Conservation (phyloP, 2,329 filamentous ascomycete species). For the Venturia pyrina region DNA sequence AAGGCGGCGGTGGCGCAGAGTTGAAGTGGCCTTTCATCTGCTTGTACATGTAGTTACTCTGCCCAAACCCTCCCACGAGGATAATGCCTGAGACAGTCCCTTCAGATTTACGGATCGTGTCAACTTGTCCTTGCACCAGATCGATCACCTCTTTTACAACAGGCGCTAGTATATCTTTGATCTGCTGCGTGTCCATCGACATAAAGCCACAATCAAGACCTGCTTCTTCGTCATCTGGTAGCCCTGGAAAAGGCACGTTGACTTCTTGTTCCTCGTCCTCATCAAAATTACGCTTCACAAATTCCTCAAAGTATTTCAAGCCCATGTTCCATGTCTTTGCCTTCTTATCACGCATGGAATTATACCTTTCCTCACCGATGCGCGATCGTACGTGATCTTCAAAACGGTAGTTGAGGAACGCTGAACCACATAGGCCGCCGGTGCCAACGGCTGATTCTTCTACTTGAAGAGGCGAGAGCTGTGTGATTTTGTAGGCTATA, state of each 20-base stretch:
- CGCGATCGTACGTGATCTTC: constrained; percentile 64
- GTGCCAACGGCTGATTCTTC: constrained; percentile 74
- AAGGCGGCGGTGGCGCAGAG: constrained; percentile 39
- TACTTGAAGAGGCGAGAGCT: constrained; percentile 58
- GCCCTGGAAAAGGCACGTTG: constrained; percentile 67
- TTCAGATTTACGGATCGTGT: constrained; percentile 28
- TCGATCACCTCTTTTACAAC: constrained; percentile 49
- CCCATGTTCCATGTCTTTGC: constrained; percentile 66
- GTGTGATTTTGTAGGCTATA: constrained; percentile 73
- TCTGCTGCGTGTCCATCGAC: constrained; percentile 57
- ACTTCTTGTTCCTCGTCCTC: constrained; percentile 68
- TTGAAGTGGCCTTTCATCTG: constrained; percentile 60
- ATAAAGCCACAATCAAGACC: constrained; percentile 69
- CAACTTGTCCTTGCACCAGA: constrained; percentile 34
- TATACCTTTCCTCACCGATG: constrained; percentile 57
- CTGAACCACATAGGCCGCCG: constrained; percentile 66
- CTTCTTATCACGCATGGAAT: constrained; percentile 68
- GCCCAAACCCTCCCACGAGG: constrained; percentile 71
- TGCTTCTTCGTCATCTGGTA: constrained; percentile 65
- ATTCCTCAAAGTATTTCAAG: constrained; percentile 71
- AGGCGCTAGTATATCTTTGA: constrained; percentile 66
- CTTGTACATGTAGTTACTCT: constrained; percentile 66
- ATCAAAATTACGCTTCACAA: constrained; percentile 75
- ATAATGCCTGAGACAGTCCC: constrained; percentile 54
- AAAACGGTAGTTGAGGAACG: constrained; percentile 71